Evolutionary conservation across 768 basidiomycete species (phyloP).

Genomic region (Lactarius deliciosus): DNA sequence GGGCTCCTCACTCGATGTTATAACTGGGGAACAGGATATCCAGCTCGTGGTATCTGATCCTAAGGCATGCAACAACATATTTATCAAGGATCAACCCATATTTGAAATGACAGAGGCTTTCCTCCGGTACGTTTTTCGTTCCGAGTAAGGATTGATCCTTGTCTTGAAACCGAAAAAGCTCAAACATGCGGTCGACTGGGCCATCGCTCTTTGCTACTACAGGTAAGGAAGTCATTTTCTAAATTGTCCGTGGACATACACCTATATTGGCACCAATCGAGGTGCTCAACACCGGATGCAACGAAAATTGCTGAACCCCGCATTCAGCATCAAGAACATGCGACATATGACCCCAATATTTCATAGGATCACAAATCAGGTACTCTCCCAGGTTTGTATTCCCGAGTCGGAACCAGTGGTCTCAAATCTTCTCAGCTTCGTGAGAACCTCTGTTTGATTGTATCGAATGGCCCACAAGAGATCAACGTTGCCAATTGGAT

Average conservation of each 20-base stretch:
- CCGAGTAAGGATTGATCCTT: too few relatives aligned
- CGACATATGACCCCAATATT: slow-evolving; percentile 30
- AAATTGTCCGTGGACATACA: background rate
- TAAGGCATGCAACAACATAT: too few relatives aligned
- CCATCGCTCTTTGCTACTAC: background rate
- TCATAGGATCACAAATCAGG: slow-evolving; percentile 23
- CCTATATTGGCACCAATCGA: background rate
- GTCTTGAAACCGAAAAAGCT: too few relatives aligned
- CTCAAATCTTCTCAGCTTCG: background rate
- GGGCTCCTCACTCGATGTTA: background rate
- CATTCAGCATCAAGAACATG: slow-evolving; percentile 31
- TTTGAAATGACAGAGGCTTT: too few relatives aligned
- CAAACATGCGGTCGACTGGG: background rate
- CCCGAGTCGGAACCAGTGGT: background rate
- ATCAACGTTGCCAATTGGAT: slow-evolving; percentile 29
- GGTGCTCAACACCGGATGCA: slow-evolving; percentile 16
- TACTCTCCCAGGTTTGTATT: background rate
- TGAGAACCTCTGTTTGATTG: background rate
- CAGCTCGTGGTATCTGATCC: too few relatives aligned
- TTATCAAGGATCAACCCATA: too few relatives aligned
- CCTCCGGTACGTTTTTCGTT: too few relatives aligned
- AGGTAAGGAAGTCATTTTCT: background rate
- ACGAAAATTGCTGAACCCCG: slow-evolving; percentile 23
- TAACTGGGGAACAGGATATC: background rate
- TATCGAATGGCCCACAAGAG: slow-evolving; percentile 12